Evolutionary conservation across 345 rosid genomes (phyloP).

Genomic region (Raphanus raphanistrum): DNA sequence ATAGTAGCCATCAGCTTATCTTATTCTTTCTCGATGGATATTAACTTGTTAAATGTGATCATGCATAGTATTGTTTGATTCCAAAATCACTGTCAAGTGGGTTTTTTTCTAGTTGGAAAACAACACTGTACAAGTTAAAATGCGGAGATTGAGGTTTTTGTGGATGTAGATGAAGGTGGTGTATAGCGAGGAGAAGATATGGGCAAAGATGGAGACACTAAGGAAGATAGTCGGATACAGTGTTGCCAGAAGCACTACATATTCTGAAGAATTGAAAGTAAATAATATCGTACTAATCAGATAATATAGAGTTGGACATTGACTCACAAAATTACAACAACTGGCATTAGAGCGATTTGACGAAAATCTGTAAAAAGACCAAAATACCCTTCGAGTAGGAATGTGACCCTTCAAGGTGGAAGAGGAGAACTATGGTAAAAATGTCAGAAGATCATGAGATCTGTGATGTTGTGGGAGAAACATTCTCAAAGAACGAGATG

Average conservation of each 20-base stretch:
- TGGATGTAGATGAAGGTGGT: slow-evolving; percentile 32
- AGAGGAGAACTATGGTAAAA: no score
- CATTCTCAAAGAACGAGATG: no score
- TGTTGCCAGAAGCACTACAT: slow-evolving; percentile 40
- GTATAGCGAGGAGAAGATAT: slow-evolving; percentile 48
- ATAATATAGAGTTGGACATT: no score
- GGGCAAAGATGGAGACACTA: slow-evolving; percentile 61
- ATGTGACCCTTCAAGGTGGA: no score
- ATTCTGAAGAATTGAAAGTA: slow-evolving; percentile 61
- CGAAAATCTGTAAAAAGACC: no score
- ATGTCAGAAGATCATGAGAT: no score
- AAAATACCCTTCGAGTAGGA: no score
- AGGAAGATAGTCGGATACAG: slow-evolving; percentile 61
- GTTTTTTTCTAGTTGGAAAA: background rate
- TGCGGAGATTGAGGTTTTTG: background rate
- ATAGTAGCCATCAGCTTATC: background rate
- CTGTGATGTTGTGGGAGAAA: no score
- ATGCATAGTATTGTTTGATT: slow-evolving; percentile 2
- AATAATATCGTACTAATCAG: no score
- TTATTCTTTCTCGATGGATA: background rate
- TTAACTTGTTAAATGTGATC: background rate
- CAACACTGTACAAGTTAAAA: background rate
- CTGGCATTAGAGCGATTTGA: no score
- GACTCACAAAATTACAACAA: no score
- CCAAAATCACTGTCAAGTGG: background rate